Percentiles rank a stretch among this genome's conserved stretches.
These are phyloP conservation scores for Imleria badia DNA, from an alignment of 768 basidiomycete genomes.

Conservation along the genomic window DNA sequence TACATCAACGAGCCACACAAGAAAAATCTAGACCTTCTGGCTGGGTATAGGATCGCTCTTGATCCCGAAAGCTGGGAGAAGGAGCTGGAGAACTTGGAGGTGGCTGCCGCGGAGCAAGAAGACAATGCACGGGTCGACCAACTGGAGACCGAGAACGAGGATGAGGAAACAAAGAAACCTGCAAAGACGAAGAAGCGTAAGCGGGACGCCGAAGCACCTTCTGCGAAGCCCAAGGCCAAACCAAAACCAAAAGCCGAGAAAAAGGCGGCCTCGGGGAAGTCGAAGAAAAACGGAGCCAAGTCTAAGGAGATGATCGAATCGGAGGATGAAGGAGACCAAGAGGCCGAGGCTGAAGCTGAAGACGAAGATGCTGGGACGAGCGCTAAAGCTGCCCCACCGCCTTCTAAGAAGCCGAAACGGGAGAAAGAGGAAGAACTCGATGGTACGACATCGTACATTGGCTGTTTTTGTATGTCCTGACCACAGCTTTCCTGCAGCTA, in stretches of 20 bases:
- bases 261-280: slow-evolving; percentile 30
- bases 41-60: slow-evolving; percentile 73
- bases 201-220: slow-evolving; percentile 53
- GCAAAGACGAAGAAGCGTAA: slow-evolving; percentile 58
- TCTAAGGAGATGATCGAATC: slow-evolving; percentile 65
- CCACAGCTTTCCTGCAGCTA: slow-evolving; percentile 29
- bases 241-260: slow-evolving; percentile 47
- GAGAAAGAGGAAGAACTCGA: slow-evolving; percentile 63
- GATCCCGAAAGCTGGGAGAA: slow-evolving; percentile 72
- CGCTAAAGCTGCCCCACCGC: slow-evolving; percentile 58
- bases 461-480: slow-evolving; percentile 3
- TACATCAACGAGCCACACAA: slow-evolving; percentile 79
- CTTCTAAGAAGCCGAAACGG: slow-evolving; percentile 61
- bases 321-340: slow-evolving; percentile 56
- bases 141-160: slow-evolving; percentile 52
- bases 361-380: slow-evolving; percentile 48
- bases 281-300: slow-evolving; percentile 59
- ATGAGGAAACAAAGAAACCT: slow-evolving; percentile 50
- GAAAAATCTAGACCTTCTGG: slow-evolving; percentile 70
- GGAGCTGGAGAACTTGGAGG: slow-evolving; percentile 36
- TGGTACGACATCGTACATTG: slow-evolving; percentile 39
- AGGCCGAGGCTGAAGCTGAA: slow-evolving; percentile 47
- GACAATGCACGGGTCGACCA: slow-evolving; percentile 68
- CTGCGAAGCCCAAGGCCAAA: slow-evolving; percentile 41
- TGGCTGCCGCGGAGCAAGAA: slow-evolving; percentile 44